phyloP scores from a whole-genome alignment of 2,329 filamentous ascomycete species.

The Penicillium sp. region DNA sequence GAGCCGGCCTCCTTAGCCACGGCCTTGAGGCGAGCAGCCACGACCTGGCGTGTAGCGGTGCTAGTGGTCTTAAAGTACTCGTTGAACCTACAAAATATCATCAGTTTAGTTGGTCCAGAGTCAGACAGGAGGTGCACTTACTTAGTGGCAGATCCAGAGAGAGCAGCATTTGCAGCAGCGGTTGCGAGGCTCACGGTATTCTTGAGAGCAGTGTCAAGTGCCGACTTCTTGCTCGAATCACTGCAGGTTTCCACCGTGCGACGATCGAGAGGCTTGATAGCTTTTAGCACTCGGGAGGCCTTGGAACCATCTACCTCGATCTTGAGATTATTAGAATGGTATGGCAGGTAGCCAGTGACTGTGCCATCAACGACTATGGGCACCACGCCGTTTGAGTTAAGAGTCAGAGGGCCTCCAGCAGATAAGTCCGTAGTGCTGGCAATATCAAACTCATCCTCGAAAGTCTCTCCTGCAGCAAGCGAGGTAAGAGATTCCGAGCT shows the following conservation, averaged over 20 bases:
- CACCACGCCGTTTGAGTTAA: conserved; percentile 58
- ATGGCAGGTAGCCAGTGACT: conserved; percentile 57
- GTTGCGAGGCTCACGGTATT: conserved; percentile 49
- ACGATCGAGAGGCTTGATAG: conserved; percentile 43
- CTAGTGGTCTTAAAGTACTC: conserved; percentile 64
- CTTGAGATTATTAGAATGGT: conserved; percentile 59
- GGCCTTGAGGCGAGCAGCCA: conserved; percentile 53
- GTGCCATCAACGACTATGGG: conserved; percentile 54
- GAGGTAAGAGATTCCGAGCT: conserved; percentile 30
- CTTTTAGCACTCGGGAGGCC: conserved; percentile 52
- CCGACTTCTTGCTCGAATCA: conserved; percentile 47
- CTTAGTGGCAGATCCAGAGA: conserved; percentile 42
- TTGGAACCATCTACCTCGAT: conserved; percentile 57
- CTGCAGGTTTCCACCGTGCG: conserved; percentile 57
- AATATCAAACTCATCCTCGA: conserved; percentile 37
- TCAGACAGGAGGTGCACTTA: neutral
- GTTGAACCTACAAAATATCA: conserved; percentile 10
- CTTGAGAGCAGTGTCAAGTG: conserved; percentile 52
- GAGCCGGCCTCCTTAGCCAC: conserved; percentile 58
- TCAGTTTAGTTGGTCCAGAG: neutral
- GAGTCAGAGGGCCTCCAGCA: conserved; percentile 54
- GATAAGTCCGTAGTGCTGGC: conserved; percentile 43
- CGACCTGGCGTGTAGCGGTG: conserved; percentile 47
- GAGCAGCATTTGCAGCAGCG: conserved; percentile 55
- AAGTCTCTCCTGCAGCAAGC: conserved; percentile 29